These are phyloP conservation scores for Delitschia confertaspora DNA, from an alignment of 495 filamentous ascomycete genomes.

Conservation along the genomic window DNA sequence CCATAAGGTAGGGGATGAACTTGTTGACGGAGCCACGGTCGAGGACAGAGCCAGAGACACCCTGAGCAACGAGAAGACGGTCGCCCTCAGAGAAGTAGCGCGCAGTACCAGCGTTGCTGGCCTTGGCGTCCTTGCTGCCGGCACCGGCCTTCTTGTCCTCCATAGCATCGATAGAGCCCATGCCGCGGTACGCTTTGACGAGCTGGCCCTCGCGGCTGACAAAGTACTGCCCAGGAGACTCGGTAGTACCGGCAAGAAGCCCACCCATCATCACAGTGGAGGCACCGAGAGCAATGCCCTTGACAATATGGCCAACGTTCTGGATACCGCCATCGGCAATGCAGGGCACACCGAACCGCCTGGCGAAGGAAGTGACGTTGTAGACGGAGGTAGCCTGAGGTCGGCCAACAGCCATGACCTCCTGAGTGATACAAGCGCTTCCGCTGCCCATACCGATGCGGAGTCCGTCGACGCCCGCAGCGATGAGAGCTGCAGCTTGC, in stretches of 20 bases:
- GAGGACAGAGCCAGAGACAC: constrained; percentile 69
- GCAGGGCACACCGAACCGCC: constrained; percentile 90
- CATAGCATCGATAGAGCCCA: constrained; percentile 98
- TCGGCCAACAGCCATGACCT: constrained; percentile 97
- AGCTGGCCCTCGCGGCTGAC: constrained; percentile 91
- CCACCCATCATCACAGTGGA: constrained; percentile 99
- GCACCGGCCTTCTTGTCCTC: constrained; percentile 89
- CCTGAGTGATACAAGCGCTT: constrained; percentile 97
- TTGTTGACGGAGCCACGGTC: constrained; percentile 77
- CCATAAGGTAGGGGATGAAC: constrained; percentile 90
- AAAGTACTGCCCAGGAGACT: constrained; percentile 94
- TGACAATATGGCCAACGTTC: constrained; percentile 98
- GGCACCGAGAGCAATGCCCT: constrained; percentile 88
- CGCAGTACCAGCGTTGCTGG: constrained; percentile 90
- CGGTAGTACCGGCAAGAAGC: constrained; percentile 90
- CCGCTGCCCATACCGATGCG: constrained; percentile 99
- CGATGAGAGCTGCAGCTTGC: constrained; percentile 86
- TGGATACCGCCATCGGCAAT: constrained; percentile 97
- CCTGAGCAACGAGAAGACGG: constrained; percentile 88
- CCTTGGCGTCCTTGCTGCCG: constrained; percentile 59
- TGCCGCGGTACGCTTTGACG: constrained; percentile 97
- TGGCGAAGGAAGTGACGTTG: constrained; percentile 79
- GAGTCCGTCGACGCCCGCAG: constrained; percentile 89
- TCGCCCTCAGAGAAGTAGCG: constrained; percentile 98
- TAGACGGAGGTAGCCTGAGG: constrained; percentile 89